Evolutionary conservation across 305 asterid genomes (phyloP).

Genomic region (Fraxinus angustifolia): DNA sequence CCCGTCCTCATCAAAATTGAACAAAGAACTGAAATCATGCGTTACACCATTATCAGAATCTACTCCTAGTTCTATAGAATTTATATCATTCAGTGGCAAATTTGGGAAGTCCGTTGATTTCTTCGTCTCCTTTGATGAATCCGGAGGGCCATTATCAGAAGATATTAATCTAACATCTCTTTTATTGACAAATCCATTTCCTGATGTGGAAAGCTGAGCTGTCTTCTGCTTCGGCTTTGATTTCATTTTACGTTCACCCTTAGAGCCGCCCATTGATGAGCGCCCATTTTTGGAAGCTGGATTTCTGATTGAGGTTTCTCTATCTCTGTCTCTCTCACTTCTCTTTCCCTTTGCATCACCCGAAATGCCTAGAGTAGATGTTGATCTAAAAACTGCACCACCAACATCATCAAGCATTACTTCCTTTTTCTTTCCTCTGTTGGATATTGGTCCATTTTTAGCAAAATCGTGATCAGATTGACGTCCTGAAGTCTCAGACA

Average conservation of each 20-base stretch:
- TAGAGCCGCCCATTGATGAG: constrained; percentile 49
- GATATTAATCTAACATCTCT: constrained; percentile 52
- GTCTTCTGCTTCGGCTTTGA: constrained; percentile 78
- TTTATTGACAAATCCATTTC: constrained; percentile 51
- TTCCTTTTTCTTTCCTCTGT: constrained; percentile 86
- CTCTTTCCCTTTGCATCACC: constrained; percentile 85
- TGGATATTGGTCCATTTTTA: constrained; percentile 60
- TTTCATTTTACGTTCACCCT: constrained; percentile 80
- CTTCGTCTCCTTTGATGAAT: constrained; percentile 33
- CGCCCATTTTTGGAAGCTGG: constrained; percentile 37
- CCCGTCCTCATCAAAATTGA: constrained; percentile 78
- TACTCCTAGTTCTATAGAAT: constrained; percentile 59
- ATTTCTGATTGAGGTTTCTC: constrained; percentile 30
- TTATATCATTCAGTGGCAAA: constrained; percentile 52
- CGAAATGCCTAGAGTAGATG: constrained; percentile 44
- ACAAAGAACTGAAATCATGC: constrained; percentile 79
- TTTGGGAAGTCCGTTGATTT: constrained; percentile 36
- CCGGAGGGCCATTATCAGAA: constrained; percentile 37
- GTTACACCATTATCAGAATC: constrained; percentile 62
- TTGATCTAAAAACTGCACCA: constrained; percentile 47
- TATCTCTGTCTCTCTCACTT: constrained; percentile 42
- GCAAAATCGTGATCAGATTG: constrained; percentile 49
- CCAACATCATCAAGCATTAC: constrained; percentile 64
- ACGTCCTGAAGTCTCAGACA: constrained; percentile 37
- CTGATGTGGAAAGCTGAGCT: constrained; percentile 76